These are phyloP conservation scores for Cymbidium sinense DNA, from an alignment of 106 monocot species.

Conservation along the genomic window DNA sequence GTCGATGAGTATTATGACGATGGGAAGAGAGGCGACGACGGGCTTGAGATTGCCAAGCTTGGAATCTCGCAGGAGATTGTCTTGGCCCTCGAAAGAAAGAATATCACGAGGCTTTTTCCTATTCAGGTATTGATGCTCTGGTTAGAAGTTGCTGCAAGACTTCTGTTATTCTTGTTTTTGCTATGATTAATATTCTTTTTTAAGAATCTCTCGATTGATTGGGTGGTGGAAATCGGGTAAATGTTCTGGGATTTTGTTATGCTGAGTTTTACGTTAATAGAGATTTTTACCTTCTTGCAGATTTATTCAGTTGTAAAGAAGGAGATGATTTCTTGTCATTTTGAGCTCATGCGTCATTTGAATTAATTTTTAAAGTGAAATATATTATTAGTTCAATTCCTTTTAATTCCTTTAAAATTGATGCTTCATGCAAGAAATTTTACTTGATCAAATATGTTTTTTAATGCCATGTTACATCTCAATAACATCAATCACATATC, in stretches of 20 bases:
- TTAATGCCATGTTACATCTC: too few species aligned
- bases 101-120: constrained; percentile 83
- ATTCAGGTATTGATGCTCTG: constrained; percentile 54
- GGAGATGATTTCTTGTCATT: too few species aligned
- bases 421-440: too few species aligned
- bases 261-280: neutral
- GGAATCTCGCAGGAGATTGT: constrained; percentile 70
- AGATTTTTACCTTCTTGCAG: neutral
- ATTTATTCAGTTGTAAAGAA: neutral
- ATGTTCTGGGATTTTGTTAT: neutral
- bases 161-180: neutral
- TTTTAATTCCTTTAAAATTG: too few species aligned
- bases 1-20: constrained; percentile 52
- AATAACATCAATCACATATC: too few species aligned
- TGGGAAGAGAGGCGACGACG: constrained; percentile 54
- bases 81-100: constrained; percentile 41
- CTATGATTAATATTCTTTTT: neutral
- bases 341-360: too few species aligned
- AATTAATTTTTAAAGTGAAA: too few species aligned
- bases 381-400: too few species aligned
- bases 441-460: too few species aligned
- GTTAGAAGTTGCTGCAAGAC: neutral
- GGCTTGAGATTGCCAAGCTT: constrained; percentile 75
- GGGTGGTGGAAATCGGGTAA: neutral
- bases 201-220: neutral